phyloP scores from a whole-genome alignment of 495 filamentous ascomycete genomes.

The Penicillium silybi region DNA sequence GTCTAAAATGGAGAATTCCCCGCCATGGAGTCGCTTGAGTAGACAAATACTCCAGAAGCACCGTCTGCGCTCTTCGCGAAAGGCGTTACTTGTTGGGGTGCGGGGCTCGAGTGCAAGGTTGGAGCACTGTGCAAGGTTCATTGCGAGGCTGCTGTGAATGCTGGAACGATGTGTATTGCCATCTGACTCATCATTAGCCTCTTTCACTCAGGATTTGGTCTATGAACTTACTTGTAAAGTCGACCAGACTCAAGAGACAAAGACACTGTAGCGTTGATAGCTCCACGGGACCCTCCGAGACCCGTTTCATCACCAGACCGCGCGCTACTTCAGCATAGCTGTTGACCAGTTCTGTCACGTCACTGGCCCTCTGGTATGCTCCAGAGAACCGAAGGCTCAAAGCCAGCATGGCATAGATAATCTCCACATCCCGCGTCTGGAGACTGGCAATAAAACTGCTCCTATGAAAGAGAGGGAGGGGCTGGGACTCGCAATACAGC shows the following conservation, averaged over 20 bases:
- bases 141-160: slow-evolving; percentile 45
- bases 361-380: slow-evolving; percentile 7
- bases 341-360: slow-evolving; percentile 18
- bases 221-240: slow-evolving; percentile 38
- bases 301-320: slow-evolving; percentile 37
- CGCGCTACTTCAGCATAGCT: slow-evolving; percentile 44
- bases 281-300: slow-evolving; percentile 44
- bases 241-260: slow-evolving; percentile 43
- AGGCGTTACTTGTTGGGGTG: slow-evolving; percentile 7
- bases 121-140: slow-evolving; percentile 44
- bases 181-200: slow-evolving; percentile 21
- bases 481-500: slow-evolving; percentile 44
- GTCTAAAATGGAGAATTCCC: slow-evolving; percentile 39
- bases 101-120: slow-evolving; percentile 36
- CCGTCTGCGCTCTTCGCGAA: slow-evolving; percentile 41
- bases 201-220: too few relatives aligned
- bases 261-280: slow-evolving; percentile 46
- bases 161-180: slow-evolving; percentile 46
- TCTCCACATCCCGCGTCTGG: slow-evolving; percentile 33
- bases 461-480: slow-evolving; percentile 41
- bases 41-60: slow-evolving; percentile 50
- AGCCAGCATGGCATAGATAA: slow-evolving; percentile 40
- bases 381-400: slow-evolving; percentile 35
- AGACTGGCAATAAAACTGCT: slow-evolving; percentile 35
- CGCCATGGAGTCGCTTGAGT: slow-evolving; percentile 43